Evolutionary conservation across 2,329 filamentous ascomycete genomes (phyloP).

Genomic region (Fusarium concolor): DNA sequence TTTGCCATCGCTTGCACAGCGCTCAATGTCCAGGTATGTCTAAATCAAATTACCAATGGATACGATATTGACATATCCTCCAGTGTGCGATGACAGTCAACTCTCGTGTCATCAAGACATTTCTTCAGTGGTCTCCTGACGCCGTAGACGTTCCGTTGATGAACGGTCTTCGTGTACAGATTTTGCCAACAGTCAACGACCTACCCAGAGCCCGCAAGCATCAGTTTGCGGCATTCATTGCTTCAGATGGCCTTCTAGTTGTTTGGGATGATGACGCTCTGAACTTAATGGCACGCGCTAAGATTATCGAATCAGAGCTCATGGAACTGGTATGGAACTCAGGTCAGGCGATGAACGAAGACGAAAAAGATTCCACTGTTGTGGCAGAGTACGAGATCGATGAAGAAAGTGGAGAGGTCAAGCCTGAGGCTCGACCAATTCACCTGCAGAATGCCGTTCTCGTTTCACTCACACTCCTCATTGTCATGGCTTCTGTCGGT

Average conservation of each 20-base stretch:
- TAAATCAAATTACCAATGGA: neutral
- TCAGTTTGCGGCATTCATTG: conserved; percentile 84
- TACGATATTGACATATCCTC: neutral
- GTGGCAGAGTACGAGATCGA: conserved; percentile 70
- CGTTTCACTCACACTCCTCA: conserved; percentile 72
- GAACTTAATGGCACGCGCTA: conserved; percentile 75
- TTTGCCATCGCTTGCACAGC: conserved; percentile 73
- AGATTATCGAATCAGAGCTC: conserved; percentile 78
- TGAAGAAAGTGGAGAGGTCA: conserved; percentile 75
- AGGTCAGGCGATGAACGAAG: conserved; percentile 65
- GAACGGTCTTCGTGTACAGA: conserved; percentile 82
- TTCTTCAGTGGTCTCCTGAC: conserved; percentile 77
- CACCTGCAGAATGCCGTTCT: conserved; percentile 77
- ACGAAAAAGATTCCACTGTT: conserved; percentile 61
- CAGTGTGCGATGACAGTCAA: conserved; percentile 85
- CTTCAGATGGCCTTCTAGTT: conserved; percentile 75
- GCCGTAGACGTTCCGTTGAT: conserved; percentile 80
- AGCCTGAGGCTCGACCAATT: conserved; percentile 72
- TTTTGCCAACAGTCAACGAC: conserved; percentile 77
- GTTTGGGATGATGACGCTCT: conserved; percentile 87
- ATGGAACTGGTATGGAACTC: conserved; percentile 82
- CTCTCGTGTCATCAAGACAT: conserved; percentile 82
- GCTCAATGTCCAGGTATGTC: conserved; percentile 76
- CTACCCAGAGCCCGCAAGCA: conserved; percentile 78
- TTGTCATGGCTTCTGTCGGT: conserved; percentile 75